These are phyloP conservation scores for Suhomyces yuchorum DNA, from an alignment of 1,139 yeast genomes.

Conservation along the genomic window DNA sequence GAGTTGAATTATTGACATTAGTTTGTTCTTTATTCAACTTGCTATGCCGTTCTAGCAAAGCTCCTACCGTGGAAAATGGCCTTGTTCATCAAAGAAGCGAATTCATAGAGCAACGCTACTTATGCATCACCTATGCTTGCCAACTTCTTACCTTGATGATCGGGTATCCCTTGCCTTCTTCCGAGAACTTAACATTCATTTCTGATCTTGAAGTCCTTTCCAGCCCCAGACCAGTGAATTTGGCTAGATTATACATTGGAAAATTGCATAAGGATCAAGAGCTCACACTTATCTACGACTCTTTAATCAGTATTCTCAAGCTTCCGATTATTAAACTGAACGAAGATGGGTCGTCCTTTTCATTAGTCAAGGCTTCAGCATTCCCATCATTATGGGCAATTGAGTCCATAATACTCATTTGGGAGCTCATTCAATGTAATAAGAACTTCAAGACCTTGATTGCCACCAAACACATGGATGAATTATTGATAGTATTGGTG, in stretches of 20 bases:
- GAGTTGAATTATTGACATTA: slow-evolving; percentile 51
- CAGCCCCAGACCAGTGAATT: slow-evolving; percentile 42
- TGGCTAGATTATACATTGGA: slow-evolving; percentile 54
- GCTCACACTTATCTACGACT: slow-evolving; percentile 46
- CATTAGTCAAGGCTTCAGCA: slow-evolving; percentile 15
- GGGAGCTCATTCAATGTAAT: slow-evolving; percentile 82
- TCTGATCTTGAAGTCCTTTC: slow-evolving; percentile 26
- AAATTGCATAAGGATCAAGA: slow-evolving; percentile 58
- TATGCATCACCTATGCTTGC: slow-evolving; percentile 57
- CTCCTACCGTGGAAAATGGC: slow-evolving; percentile 40
- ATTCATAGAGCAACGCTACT: slow-evolving; percentile 51
- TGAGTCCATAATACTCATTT: slow-evolving; percentile 62
- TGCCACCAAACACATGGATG: slow-evolving; percentile 51
- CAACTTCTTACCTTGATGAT: slow-evolving; percentile 66
- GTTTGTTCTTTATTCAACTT: slow-evolving; percentile 72
- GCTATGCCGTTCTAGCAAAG: slow-evolving; percentile 43
- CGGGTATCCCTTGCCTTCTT: slow-evolving; percentile 62
- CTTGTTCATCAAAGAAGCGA: slow-evolving; percentile 23
- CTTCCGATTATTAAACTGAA: slow-evolving; percentile 37
- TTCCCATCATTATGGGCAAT: slow-evolving; percentile 53
- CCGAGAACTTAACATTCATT: slow-evolving; percentile 48
- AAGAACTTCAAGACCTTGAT: slow-evolving; percentile 50
- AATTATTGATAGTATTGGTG: slow-evolving; percentile 54
- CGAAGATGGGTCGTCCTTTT: slow-evolving; percentile 23
- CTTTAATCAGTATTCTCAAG: slow-evolving; percentile 50